Conservation (phyloP, 257 asterid genomes). For the Sherardia arvensis region DNA sequence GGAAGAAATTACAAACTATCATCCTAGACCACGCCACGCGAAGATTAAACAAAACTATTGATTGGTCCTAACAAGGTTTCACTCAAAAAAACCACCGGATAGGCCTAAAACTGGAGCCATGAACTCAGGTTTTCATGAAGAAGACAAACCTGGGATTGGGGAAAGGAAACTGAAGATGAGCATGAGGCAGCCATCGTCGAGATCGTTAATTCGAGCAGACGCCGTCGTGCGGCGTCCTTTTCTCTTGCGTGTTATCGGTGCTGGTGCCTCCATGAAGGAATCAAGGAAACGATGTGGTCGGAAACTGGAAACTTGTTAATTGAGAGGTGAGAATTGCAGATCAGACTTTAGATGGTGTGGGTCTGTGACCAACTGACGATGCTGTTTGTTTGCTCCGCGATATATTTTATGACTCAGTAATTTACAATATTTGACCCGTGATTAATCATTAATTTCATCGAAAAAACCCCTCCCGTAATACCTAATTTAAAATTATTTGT, state of each 20-base stretch:
- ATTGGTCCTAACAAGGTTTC: background rate
- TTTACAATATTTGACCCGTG: too few species aligned
- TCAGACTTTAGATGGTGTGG: background rate
- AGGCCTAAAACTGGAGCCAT: background rate
- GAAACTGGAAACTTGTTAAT: background rate
- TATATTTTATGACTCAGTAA: background rate
- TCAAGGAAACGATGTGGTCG: background rate
- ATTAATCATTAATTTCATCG: too few species aligned
- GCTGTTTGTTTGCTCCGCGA: background rate
- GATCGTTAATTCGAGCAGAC: slow-evolving; percentile 32
- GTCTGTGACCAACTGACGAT: background rate
- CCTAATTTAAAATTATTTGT: too few species aligned
- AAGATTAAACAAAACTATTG: background rate
- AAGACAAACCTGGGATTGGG: slow-evolving; percentile 67
- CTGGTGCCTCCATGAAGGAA: slow-evolving; percentile 11
- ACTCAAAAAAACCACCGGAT: background rate
- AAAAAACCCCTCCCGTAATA: too few species aligned
- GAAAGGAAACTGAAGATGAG: slow-evolving; percentile 82
- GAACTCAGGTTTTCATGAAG: background rate
- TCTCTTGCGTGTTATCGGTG: slow-evolving; percentile 8
- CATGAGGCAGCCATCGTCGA: slow-evolving; percentile 97
- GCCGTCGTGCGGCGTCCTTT: background rate
- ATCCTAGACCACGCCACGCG: background rate
- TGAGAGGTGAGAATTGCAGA: background rate
- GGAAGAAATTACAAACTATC: background rate